Base-by-base conservation (phyloP, 2,329 filamentous ascomycete genomes). In the Tolypocladium endophyticum region DNA sequence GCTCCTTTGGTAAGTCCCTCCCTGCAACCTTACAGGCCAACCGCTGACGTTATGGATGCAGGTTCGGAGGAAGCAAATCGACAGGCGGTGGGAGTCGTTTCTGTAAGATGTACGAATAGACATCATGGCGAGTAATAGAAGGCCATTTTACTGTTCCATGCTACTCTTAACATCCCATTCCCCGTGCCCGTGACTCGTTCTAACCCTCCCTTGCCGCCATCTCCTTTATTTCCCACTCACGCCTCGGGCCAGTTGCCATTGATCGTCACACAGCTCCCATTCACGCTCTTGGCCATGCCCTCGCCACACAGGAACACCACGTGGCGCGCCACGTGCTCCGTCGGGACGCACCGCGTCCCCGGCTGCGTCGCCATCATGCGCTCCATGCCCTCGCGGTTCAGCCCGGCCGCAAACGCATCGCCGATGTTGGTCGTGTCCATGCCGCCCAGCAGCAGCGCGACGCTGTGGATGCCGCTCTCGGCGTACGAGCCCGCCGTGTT, bases 1-100 rank as follows among this genome's bases (percentile, higher is more conserved):
- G 87, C 87, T 58, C 94, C 94, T 35, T 85, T 97, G 84, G 94
- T 96, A 80, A 79, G 88, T 80, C 61, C 59, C 60, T 39, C 23
- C 28, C 9, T 36, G 55, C 18, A n/a, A 2, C 36, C 9, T 36
- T 41, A 33, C 20, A 36, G 23, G 30, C 52, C 33, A 52, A 28
- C 39, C 52, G 60, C 75, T 79, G 70, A 81, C 6, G 25, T 43
- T 41, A 20, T 25, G 33, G 56, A 33, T 38, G 56, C 60, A 83
- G 81, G 79, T 83, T n/a, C 73, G 78, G 66, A 82, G 82, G 65
- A 89, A 88, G 71, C 86, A 89, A 67, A 87, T 89, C 67, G 83
- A 89, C 73, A 75, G 80, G 64, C 75, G 81, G 63, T 89, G 87
- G 87, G 74, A 74, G 64, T 75, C 75, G 28, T 68, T 67, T 41